Evolutionary conservation across 192 early-diverging fungal species (phyloP).

Genomic region (Coemansia reversa): DNA sequence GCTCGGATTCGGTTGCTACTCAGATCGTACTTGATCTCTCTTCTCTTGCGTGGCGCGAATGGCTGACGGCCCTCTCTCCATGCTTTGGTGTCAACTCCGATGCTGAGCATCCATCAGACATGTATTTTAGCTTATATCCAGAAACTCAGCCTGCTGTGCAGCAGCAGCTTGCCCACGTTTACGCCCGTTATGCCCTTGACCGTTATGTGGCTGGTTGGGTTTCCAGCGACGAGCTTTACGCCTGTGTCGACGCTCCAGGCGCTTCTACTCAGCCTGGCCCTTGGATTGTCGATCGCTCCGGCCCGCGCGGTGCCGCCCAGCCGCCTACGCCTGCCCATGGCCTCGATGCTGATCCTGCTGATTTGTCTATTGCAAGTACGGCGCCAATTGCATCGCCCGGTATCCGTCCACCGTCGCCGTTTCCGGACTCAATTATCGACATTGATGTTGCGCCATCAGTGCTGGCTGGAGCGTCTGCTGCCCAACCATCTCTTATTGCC

Average conservation of each 20-base stretch:
- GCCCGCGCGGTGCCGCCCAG: slow-evolving; percentile 26
- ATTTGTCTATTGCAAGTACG: slow-evolving; percentile 4
- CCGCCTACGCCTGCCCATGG: background rate
- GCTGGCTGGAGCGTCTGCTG: slow-evolving; percentile 7
- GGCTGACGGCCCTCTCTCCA: slow-evolving; percentile 5
- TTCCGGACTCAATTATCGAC: slow-evolving; percentile 18
- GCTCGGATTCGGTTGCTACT: background rate
- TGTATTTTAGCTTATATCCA: slow-evolving; percentile 15
- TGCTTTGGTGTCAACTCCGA: slow-evolving; percentile 2
- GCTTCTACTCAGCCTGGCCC: slow-evolving; percentile 8
- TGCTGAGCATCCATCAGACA: slow-evolving; percentile 3
- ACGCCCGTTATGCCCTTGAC: slow-evolving; percentile 38
- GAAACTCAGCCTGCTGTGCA: slow-evolving; percentile 12
- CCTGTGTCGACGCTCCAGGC: slow-evolving; percentile 22
- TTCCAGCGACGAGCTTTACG: slow-evolving; percentile 21
- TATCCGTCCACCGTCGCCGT: slow-evolving; percentile 24
- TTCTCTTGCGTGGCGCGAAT: slow-evolving; percentile 4
- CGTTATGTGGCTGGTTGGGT: slow-evolving; percentile 28
- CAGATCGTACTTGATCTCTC: background rate
- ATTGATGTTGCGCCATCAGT: background rate
- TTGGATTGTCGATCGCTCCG: slow-evolving; percentile 39
- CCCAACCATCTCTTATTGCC: background rate
- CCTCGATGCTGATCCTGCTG: slow-evolving; percentile 7
- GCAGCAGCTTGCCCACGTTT: slow-evolving; percentile 16
- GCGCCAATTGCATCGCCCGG: background rate